These are phyloP conservation scores for Allantophomopsis lycopodina DNA, from an alignment of 2,329 filamentous ascomycete genomes.

Conservation along the genomic window DNA sequence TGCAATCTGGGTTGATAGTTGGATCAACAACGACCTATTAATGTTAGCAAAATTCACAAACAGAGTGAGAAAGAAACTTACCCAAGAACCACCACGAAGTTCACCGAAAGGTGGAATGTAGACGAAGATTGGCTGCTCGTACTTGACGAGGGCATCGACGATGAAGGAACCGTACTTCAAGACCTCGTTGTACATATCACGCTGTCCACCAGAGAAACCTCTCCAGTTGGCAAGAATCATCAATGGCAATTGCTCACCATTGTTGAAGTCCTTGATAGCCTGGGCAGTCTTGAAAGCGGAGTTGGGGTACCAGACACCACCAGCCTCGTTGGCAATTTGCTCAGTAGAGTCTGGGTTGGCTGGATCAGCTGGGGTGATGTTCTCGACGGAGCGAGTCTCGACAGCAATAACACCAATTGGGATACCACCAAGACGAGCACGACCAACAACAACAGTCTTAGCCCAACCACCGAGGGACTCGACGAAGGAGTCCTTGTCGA, in stretches of 20 bases:
- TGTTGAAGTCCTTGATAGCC: slow-evolving; percentile 98
- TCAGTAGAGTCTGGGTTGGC: slow-evolving; percentile 98
- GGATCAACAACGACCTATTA: slow-evolving; percentile 81
- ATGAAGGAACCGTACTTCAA: slow-evolving; percentile 99
- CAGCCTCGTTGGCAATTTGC: slow-evolving; percentile 85
- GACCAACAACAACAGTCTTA: slow-evolving; percentile 88
- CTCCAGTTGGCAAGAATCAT: slow-evolving; percentile 99
- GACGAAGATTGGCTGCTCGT: slow-evolving; percentile 95
- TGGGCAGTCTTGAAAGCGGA: slow-evolving; percentile 99
- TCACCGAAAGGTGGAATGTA: slow-evolving; percentile 97
- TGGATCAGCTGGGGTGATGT: slow-evolving; percentile 89
- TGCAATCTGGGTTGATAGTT: slow-evolving; percentile 88
- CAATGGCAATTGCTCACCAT: slow-evolving; percentile 91
- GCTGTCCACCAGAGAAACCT: slow-evolving; percentile 98
- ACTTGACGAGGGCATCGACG: slow-evolving; percentile 95
- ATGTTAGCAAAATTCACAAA: slow-evolving; percentile 17
- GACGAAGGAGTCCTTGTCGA: slow-evolving; percentile 93
- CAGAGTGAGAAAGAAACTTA: slow-evolving; percentile 22
- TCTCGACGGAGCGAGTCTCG: slow-evolving; percentile 91
- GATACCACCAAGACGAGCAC: slow-evolving; percentile 91
- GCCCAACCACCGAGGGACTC: slow-evolving; percentile 96
- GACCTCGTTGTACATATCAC: slow-evolving; percentile 99
- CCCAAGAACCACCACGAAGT: slow-evolving; percentile 95
- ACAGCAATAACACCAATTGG: slow-evolving; percentile 97
- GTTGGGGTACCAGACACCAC: slow-evolving; percentile 99